Evolutionary conservation across 2,329 filamentous ascomycete species (phyloP).

Genomic region (Capronia americana): DNA sequence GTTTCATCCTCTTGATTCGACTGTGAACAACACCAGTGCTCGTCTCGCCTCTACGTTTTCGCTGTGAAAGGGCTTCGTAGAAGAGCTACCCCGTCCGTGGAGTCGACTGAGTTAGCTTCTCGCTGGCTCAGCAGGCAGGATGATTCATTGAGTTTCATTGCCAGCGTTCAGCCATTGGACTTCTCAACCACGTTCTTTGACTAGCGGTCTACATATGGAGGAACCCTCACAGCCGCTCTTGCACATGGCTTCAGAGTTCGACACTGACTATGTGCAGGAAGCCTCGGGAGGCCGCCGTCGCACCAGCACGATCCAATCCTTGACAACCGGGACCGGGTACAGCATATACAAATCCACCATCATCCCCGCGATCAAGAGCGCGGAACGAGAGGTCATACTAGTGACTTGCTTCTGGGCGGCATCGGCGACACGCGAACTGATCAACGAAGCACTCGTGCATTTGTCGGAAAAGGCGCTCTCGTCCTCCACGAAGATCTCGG

Average conservation of each 20-base stretch:
- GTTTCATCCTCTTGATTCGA: background rate
- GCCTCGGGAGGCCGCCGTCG: slow-evolving; percentile 18
- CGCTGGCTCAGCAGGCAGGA: background rate
- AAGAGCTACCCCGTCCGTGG: background rate
- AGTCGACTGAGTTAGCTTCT: background rate
- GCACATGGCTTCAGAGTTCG: slow-evolving; percentile 2
- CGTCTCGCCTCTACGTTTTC: background rate
- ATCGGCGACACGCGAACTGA: slow-evolving; percentile 65
- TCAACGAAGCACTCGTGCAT: slow-evolving; percentile 64
- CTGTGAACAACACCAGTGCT: background rate
- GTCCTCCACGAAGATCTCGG: slow-evolving; percentile 55
- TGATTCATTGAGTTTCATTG: background rate
- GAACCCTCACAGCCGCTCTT: background rate
- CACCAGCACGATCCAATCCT: slow-evolving; percentile 9
- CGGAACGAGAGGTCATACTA: slow-evolving; percentile 71
- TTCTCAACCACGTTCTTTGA: background rate
- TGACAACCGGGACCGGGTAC: slow-evolving; percentile 26
- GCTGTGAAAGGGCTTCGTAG: background rate
- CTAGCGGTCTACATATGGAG: background rate
- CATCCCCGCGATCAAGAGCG: slow-evolving; percentile 65
- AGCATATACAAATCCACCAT: slow-evolving; percentile 47
- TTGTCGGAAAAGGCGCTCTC: slow-evolving; percentile 61
- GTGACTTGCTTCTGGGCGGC: slow-evolving; percentile 84
- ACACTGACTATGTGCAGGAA: slow-evolving; percentile 12
- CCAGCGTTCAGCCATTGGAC: background rate